Evolutionary conservation across 2,329 filamentous ascomycete genomes (phyloP).

Genomic region (Trichoderma sp.): DNA sequence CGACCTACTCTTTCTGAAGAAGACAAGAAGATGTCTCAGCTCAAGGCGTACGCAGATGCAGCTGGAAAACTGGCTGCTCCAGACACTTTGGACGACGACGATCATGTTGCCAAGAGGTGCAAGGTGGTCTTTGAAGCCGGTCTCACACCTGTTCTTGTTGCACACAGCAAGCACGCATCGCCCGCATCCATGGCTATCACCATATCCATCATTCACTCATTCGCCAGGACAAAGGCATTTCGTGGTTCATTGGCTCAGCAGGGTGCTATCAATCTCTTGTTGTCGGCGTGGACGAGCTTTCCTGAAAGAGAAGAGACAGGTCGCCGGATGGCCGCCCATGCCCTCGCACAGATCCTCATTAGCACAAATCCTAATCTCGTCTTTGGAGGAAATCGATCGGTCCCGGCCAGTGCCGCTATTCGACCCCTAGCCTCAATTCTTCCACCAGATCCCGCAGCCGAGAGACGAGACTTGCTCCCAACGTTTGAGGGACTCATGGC

Average conservation of each 20-base stretch:
- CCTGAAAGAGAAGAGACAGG: slow-evolving; percentile 50
- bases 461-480: slow-evolving; percentile 77
- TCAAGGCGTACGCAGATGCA: slow-evolving; percentile 92
- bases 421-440: slow-evolving; percentile 78
- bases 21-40: slow-evolving; percentile 85
- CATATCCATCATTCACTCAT: slow-evolving; percentile 73
- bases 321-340: slow-evolving; percentile 70
- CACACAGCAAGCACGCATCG: slow-evolving; percentile 72
- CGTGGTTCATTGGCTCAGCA: slow-evolving; percentile 86
- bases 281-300: slow-evolving; percentile 68
- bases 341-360: slow-evolving; percentile 81
- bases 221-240: slow-evolving; percentile 72
- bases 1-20: slow-evolving; percentile 79
- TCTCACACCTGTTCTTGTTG: slow-evolving; percentile 74
- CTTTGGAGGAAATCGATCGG: slow-evolving; percentile 75
- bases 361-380: slow-evolving; percentile 82
- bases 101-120: slow-evolving; percentile 75
- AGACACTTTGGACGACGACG: slow-evolving; percentile 73
- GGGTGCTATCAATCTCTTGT: slow-evolving; percentile 83
- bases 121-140: slow-evolving; percentile 76
- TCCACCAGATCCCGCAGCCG: slow-evolving; percentile 60
- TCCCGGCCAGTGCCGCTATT: slow-evolving; percentile 76
- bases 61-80: slow-evolving; percentile 64
- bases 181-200: slow-evolving; percentile 70
- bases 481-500: slow-evolving; percentile 90